Evolutionary conservation across 2,329 filamentous ascomycete species (phyloP).

Genomic region (Blastomyces parvus): DNA sequence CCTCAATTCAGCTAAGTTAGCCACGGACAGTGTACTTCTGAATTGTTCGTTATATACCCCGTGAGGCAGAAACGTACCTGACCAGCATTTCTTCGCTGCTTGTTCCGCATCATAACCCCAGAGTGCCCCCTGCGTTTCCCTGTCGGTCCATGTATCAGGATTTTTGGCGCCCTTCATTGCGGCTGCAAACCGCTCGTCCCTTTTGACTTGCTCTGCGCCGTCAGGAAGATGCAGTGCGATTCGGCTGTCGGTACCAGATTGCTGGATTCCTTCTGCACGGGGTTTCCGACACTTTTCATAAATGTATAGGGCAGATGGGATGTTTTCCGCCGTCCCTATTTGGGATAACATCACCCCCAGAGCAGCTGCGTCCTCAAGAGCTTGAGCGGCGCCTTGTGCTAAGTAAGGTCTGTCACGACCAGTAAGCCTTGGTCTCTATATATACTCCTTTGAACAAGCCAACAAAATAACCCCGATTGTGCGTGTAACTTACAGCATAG

Average conservation of each 20-base stretch:
- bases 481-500: slow-evolving; percentile 42
- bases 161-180: slow-evolving; percentile 40
- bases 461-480: neutral
- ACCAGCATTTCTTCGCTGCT: slow-evolving; percentile 15
- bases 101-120: slow-evolving; percentile 33
- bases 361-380: slow-evolving; percentile 54
- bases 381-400: slow-evolving; percentile 55
- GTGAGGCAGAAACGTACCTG: neutral
- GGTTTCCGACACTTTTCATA: slow-evolving; percentile 50
- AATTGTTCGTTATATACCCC: neutral
- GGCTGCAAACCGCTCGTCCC: slow-evolving; percentile 48
- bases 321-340: slow-evolving; percentile 36
- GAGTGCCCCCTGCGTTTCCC: slow-evolving; percentile 48
- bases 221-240: slow-evolving; percentile 48
- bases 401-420: slow-evolving; percentile 41
- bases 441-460: neutral
- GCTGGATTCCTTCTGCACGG: slow-evolving; percentile 48
- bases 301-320: slow-evolving; percentile 45
- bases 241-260: slow-evolving; percentile 47
- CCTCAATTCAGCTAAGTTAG: neutral
- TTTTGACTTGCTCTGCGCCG: slow-evolving; percentile 49
- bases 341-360: slow-evolving; percentile 44
- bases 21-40: neutral
- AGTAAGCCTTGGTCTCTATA: neutral
- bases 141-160: slow-evolving; percentile 58